Percentiles rank a stretch among this genome's conserved stretches.
These are phyloP conservation scores for Thermomyces lanuginosus DNA, from an alignment of 2,329 filamentous ascomycete genomes.

Conservation along the genomic window DNA sequence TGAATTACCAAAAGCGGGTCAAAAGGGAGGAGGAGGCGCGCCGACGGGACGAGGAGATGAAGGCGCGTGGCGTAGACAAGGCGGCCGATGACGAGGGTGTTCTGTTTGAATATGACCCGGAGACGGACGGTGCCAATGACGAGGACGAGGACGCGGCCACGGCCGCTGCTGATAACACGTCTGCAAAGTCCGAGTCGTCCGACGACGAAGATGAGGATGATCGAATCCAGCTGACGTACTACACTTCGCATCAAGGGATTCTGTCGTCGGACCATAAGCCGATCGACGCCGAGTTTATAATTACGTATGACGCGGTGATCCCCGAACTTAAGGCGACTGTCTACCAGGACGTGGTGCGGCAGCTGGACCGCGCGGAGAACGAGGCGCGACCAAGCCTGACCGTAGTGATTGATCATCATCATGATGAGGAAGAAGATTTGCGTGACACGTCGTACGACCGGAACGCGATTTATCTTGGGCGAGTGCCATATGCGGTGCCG, in stretches of 20 bases:
- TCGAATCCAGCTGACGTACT: conserved; percentile 45
- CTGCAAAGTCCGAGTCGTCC: conserved; percentile 22
- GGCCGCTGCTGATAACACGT: conserved; percentile 18
- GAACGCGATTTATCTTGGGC: conserved; percentile 61
- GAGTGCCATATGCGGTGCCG: conserved; percentile 51
- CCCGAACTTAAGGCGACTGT: conserved; percentile 70
- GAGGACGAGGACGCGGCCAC: conserved; percentile 38
- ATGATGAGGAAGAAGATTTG: conserved; percentile 22
- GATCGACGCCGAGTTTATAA: conserved; percentile 61
- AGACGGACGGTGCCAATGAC: conserved; percentile 50
- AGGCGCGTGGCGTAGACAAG: conserved; percentile 56
- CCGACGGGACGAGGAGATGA: conserved; percentile 72
- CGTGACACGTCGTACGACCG: conserved; percentile 17
- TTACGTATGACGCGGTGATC: conserved; percentile 75
- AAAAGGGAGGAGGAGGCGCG: conserved; percentile 50
- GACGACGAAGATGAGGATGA: conserved; percentile 26
- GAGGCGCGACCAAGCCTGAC: conserved; percentile 71
- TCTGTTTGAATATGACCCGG: conserved; percentile 79
- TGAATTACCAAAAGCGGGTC: conserved; percentile 46
- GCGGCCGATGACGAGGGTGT: conserved; percentile 64
- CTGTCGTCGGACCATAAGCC: conserved; percentile 94
- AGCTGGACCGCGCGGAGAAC: conserved; percentile 82
- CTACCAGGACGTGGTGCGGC: conserved; percentile 70
- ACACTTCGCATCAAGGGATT: conserved; percentile 76
- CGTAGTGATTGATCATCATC: conserved; percentile 54